Evolutionary conservation across 1,284 basidiomycete genomes (phyloP), one percentile per base, ranked within the genome.

Genomic region (Apiotrichum laibachii): DNA sequence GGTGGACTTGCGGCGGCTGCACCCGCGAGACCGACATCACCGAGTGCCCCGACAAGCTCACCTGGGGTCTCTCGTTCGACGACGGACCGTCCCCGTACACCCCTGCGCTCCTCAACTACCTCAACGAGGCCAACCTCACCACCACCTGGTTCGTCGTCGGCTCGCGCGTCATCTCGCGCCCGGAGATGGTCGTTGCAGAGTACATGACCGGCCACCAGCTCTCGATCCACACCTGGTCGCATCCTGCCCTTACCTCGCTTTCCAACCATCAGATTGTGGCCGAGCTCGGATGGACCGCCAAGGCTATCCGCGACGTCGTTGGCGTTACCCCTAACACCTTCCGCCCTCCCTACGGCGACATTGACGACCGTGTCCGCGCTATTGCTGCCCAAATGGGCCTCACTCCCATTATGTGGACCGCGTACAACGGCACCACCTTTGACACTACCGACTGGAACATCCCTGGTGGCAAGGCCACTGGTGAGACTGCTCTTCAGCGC

Each of bases 231-330:
- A 83, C 82, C 51, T 83, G 81, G 80, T 78, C 79, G 8, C 81
- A 82, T 67, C 76, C 66, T 7, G 71, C 56, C 21, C 54, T 93
- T 42, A 98, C 94, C 15, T 85, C 85, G 40, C 81, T 93, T 61
- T 86, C 90, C 50, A 98, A 87, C 72, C 86, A 86, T 72, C 82
- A 96, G 80, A 85, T 97, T 61, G 90, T 97, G 21, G 92, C 92
- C 26, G 93, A 97, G 78, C 83, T 98, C 51, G 92, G 89, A 49
- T 97, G 90, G 88, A 90, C 91, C 59, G 88, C 87, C 65, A 86
- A 91, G 79, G 85, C 87, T 55, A 95, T 98, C 79, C 85, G 87
- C 71, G 88, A 90, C 72, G 82, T 86, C 35, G 77, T 89, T 60
- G 90, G 90, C 67, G 87, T 61, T 10, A 89, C 89, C 7, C 90